These are phyloP conservation scores for Pyrenophora teres DNA, from an alignment of 2,329 filamentous ascomycete species.

Conservation along the genomic window DNA sequence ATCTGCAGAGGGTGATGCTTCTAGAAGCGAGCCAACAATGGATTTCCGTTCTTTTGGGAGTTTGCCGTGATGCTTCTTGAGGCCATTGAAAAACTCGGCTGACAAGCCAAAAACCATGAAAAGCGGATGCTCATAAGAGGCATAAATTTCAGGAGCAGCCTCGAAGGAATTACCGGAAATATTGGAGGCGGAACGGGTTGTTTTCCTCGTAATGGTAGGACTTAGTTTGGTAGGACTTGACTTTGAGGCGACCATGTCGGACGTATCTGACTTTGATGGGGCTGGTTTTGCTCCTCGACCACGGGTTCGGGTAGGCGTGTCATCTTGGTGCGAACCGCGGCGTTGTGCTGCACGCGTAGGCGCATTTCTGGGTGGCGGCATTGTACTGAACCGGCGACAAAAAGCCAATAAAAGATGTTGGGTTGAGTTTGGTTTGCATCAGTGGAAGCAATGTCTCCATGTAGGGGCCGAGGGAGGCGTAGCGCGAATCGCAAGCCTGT, in stretches of 20 bases:
- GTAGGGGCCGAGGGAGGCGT: constrained; percentile 39
- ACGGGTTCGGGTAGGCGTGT: constrained; percentile 41
- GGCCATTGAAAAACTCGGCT: constrained; percentile 38
- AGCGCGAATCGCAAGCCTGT: constrained; percentile 41
- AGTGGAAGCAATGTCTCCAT: constrained; percentile 28
- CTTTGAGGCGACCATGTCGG: constrained; percentile 32
- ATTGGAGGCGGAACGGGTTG: constrained; percentile 45
- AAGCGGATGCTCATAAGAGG: constrained; percentile 39
- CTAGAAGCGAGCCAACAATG: constrained; percentile 17
- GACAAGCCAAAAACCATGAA: constrained; percentile 44
- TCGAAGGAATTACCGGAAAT: constrained; percentile 41
- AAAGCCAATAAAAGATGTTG: constrained; percentile 9
- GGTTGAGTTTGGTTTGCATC: constrained; percentile 16
- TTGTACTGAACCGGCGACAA: constrained; percentile 14
- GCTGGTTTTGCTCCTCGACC: constrained; percentile 40
- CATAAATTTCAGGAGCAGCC: constrained; percentile 35
- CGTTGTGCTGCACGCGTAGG: constrained; percentile 38
- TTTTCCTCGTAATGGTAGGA: constrained; percentile 37
- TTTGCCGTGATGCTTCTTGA: constrained; percentile 37
- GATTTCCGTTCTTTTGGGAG: constrained; percentile 31
- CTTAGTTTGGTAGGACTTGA: constrained; percentile 32
- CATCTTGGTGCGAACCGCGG: constrained; percentile 40
- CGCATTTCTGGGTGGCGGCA: constrained; percentile 34
- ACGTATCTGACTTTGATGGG: constrained; percentile 33
- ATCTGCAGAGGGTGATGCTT: constrained; percentile 21